phyloP scores from a whole-genome alignment of 768 basidiomycete genomes.

The Tubosaeta brunneosetosa region DNA sequence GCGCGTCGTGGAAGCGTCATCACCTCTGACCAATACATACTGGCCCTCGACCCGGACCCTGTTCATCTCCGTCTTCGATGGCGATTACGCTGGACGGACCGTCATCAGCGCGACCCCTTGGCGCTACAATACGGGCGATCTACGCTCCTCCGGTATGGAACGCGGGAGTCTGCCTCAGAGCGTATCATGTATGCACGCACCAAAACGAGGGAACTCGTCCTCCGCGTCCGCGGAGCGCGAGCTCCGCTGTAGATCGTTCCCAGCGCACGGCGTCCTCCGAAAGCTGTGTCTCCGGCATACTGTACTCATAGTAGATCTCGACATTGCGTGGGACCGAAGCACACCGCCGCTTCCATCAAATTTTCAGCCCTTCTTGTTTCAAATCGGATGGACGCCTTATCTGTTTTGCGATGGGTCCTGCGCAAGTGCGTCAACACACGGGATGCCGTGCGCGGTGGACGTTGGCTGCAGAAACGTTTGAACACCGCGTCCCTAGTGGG shows the following conservation, averaged over 20 bases:
- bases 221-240: background rate
- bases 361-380: background rate
- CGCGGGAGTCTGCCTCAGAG: background rate
- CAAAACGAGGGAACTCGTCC: background rate
- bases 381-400: background rate
- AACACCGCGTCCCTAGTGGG: background rate
- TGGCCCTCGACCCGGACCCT: background rate
- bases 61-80: background rate
- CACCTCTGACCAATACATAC: background rate
- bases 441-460: background rate
- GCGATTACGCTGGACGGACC: constrained; percentile 44
- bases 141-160: constrained; percentile 37
- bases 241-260: background rate
- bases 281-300: constrained; percentile 40
- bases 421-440: background rate
- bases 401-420: background rate
- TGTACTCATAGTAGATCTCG: constrained; percentile 18
- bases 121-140: constrained; percentile 33
- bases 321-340: background rate
- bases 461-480: background rate
- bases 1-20: background rate
- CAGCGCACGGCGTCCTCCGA: constrained; percentile 35
- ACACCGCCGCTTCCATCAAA: background rate
- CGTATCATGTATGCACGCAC: background rate
- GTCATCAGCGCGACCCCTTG: constrained; percentile 31